Evolutionary conservation across 495 filamentous ascomycete species (phyloP).

Genomic region (Pseudotulostoma volvatum): DNA sequence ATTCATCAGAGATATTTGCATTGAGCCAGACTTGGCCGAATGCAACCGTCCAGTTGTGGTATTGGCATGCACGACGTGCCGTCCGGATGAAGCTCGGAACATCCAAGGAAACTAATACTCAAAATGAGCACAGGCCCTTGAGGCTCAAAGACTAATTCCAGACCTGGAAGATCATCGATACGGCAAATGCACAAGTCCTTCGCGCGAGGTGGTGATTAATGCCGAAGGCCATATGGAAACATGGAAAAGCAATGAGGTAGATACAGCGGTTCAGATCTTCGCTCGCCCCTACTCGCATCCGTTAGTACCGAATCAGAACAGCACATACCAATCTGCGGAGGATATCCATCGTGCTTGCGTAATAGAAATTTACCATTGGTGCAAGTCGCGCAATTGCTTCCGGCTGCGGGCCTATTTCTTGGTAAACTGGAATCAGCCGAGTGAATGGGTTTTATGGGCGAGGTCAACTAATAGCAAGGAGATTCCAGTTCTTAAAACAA

Average conservation of each 20-base stretch:
- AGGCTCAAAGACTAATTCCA: neutral
- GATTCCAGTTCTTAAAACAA: neutral
- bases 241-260: neutral
- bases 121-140: neutral
- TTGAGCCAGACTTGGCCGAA: neutral
- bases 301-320: neutral
- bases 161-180: neutral
- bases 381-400: neutral
- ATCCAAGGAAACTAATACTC: neutral
- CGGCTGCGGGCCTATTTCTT: neutral
- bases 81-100: neutral
- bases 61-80: neutral
- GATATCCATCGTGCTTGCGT: neutral
- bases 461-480: neutral
- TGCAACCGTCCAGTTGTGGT: neutral
- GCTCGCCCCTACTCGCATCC: neutral
- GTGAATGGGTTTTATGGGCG: neutral
- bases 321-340: neutral
- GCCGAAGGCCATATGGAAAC: neutral
- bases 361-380: neutral
- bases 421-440: slow-evolving; percentile 1
- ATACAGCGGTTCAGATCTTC: neutral
- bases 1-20: neutral
- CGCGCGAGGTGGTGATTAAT: neutral
- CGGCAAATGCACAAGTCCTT: neutral